Percentiles rank a stretch among this genome's conserved stretches.
These are phyloP conservation scores for Draba incana DNA, from an alignment of 345 rosid species.

Conservation along the genomic window DNA sequence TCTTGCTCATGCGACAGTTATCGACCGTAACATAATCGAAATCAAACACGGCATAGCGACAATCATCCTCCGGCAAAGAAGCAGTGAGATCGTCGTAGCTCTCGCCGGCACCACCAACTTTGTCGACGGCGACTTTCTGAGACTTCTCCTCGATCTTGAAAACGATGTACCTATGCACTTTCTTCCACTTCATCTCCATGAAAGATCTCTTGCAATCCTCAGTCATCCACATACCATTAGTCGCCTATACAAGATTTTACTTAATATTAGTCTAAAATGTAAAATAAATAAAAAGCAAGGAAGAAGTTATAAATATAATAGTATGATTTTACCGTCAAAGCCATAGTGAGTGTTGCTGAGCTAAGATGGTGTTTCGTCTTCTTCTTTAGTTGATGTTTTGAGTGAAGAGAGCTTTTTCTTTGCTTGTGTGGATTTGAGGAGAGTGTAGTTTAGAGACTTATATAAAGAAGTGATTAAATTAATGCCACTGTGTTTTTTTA, in stretches of 20 bases:
- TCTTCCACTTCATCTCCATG: constrained; percentile 97
- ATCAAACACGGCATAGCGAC: constrained; percentile 93
- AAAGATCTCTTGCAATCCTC: constrained; percentile 92
- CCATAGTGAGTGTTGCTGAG: constrained; percentile 71
- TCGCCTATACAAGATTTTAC: constrained; percentile 36
- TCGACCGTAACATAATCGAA: constrained; percentile 92
- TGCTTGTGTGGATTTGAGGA: constrained; percentile 1
- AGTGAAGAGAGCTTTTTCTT: constrained; percentile 13
- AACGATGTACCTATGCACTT: constrained; percentile 84
- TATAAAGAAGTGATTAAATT: constrained; percentile 19
- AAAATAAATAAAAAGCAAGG: neutral
- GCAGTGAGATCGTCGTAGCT: constrained; percentile 79
- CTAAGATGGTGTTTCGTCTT: neutral
- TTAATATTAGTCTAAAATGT: too few relatives aligned
- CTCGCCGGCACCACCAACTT: constrained; percentile 83
- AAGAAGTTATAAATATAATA: neutral
- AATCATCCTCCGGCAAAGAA: constrained; percentile 77
- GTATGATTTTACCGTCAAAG: constrained; percentile 72
- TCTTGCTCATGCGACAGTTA: constrained; percentile 94
- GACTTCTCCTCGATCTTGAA: constrained; percentile 94
- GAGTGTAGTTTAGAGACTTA: constrained; percentile 17
- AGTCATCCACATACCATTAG: constrained; percentile 84
- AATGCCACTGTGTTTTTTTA: constrained; percentile 14
- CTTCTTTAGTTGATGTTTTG: constrained; percentile 9
- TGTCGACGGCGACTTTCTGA: constrained; percentile 73